Conservation (phyloP, 2,329 filamentous ascomycete species). For the Passalora sequoiae region DNA sequence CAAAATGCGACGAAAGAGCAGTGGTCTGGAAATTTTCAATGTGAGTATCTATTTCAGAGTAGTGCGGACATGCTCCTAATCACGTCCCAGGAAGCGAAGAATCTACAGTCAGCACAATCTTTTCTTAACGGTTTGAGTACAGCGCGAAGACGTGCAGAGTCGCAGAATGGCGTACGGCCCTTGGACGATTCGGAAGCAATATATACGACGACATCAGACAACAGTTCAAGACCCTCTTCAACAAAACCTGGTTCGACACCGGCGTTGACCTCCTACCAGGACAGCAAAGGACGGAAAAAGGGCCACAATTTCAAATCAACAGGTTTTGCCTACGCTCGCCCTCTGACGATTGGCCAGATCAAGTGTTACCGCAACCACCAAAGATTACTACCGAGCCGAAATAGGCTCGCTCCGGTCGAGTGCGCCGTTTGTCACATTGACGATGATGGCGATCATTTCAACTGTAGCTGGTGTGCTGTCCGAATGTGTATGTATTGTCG, state of each 20-base stretch:
- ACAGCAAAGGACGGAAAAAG: conserved; percentile 23
- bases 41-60: conserved; percentile 14
- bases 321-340: conserved; percentile 30
- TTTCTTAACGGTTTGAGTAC: conserved; percentile 33
- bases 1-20: conserved; percentile 29
- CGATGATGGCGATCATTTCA: conserved; percentile 29
- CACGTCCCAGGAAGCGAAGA: conserved; percentile 29
- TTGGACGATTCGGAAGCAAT: conserved; percentile 13
- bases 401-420: conserved; percentile 32
- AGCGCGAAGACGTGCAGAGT: conserved; percentile 30
- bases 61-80: conserved; percentile 4
- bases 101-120: conserved; percentile 30
- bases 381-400: conserved; percentile 26
- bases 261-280: conserved; percentile 11
- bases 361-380: conserved; percentile 29
- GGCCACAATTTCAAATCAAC: conserved; percentile 32
- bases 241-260: conserved; percentile 16
- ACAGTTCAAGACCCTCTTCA: conserved; percentile 15
- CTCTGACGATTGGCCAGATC: conserved; percentile 27
- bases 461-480: conserved; percentile 29
- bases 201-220: conserved; percentile 6
- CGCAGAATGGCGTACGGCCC: conserved; percentile 15
- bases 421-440: conserved; percentile 34
- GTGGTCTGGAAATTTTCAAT: conserved; percentile 33
- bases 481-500: conserved; percentile 29